These are phyloP conservation scores for Umbelopsis ramanniana DNA, from an alignment of 192 early-diverging fungal genomes.

Conservation along the genomic window DNA sequence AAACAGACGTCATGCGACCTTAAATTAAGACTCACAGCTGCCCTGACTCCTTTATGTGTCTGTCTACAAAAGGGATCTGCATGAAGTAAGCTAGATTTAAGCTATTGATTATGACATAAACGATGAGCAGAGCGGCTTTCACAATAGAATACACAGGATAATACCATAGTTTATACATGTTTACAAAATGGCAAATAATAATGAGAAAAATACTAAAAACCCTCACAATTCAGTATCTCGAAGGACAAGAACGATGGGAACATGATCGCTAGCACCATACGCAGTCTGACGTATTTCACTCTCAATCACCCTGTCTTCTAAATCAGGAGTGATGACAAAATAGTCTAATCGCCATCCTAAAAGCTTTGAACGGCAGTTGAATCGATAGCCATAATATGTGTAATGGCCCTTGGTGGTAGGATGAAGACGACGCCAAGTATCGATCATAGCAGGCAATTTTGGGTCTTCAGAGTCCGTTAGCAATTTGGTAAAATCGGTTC, in stretches of 20 bases:
- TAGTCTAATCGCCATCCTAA: conserved; percentile 91
- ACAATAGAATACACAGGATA: neutral
- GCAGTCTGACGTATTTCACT: conserved; percentile 72
- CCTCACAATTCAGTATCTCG: conserved; percentile 38
- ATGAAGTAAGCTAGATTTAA: neutral
- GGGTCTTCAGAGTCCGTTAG: conserved; percentile 46
- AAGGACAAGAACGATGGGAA: conserved; percentile 72
- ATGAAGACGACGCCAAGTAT: conserved; percentile 75
- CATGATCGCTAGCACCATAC: conserved; percentile 91
- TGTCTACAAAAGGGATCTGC: neutral
- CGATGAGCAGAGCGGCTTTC: neutral
- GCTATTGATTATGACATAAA: neutral
- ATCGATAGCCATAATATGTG: conserved; percentile 82
- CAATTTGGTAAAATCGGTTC: conserved; percentile 66
- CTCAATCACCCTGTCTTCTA: conserved; percentile 61
- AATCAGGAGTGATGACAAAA: conserved; percentile 69
- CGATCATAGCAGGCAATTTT: conserved; percentile 58
- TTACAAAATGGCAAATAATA: neutral
- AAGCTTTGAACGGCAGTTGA: conserved; percentile 66
- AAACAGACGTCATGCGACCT: neutral
- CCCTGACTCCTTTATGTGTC: neutral
- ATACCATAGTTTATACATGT: too few relatives aligned
- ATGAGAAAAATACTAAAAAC: neutral
- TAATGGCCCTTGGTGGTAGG: conserved; percentile 68
- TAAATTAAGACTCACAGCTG: neutral